Conservation (phyloP, 192 early-diverging fungal species). For the Diversispora epigaea region DNA sequence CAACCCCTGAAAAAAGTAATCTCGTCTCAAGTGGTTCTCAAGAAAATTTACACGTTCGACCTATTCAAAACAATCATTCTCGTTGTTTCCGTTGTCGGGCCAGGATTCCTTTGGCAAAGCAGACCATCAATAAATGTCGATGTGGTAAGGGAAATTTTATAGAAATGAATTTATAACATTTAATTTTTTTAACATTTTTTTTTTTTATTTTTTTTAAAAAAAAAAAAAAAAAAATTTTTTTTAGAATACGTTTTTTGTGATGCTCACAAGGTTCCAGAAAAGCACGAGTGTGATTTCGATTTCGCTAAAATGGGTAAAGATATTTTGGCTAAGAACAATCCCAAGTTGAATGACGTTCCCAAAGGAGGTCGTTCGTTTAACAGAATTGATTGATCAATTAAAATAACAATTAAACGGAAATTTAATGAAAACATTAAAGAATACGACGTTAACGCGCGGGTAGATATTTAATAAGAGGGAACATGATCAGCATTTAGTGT, state of each 20-base stretch:
- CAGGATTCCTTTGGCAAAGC: constrained; percentile 77
- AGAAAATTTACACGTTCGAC: constrained; percentile 39
- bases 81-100: constrained; percentile 67
- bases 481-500: no score
- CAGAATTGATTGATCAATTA: constrained; percentile 47
- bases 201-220: not conserved
- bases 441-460: no score
- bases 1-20: constrained; percentile 38
- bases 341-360: constrained; percentile 69
- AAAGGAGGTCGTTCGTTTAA: constrained; percentile 76
- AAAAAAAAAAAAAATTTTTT: not conserved
- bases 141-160: constrained; percentile 47
- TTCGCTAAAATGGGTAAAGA: constrained; percentile 70
- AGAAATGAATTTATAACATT: constrained; percentile 7
- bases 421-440: no score
- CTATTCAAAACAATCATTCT: constrained; percentile 64
- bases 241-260: constrained; percentile 73
- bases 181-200: not conserved
- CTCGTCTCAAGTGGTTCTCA: constrained; percentile 30
- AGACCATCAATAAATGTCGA: constrained; percentile 75
- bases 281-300: constrained; percentile 81
- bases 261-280: constrained; percentile 65
- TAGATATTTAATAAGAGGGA: no score
- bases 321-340: constrained; percentile 70
- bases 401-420: no score